A percentile compares a stretch with the other conserved stretches of the same genome.
These are phyloP conservation scores for Pleurotus salmoneostramineus DNA, from an alignment of 768 basidiomycete genomes.

Conservation along the genomic window DNA sequence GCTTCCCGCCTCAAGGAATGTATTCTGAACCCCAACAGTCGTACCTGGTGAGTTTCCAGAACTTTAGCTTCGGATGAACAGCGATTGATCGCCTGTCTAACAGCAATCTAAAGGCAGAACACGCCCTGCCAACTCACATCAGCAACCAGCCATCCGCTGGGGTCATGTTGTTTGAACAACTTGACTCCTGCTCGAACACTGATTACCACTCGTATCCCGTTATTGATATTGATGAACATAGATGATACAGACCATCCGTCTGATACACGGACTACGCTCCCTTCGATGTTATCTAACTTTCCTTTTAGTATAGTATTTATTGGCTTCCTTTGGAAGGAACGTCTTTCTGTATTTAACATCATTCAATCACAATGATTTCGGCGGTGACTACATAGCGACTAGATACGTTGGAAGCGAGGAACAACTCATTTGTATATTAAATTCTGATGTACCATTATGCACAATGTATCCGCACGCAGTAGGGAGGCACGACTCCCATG, in stretches of 20 bases:
- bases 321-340: neutral
- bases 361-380: neutral
- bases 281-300: neutral
- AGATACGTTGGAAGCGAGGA: neutral
- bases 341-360: neutral
- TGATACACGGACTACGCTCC: neutral
- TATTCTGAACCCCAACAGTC: neutral
- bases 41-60: conserved; percentile 6
- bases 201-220: conserved; percentile 1
- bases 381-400: neutral
- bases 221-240: too few species aligned
- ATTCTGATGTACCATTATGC: neutral
- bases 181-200: neutral
- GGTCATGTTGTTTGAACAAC: conserved; percentile 35
- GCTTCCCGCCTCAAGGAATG: neutral
- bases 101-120: conserved; percentile 9
- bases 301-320: neutral
- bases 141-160: conserved; percentile 31
- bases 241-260: neutral
- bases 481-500: neutral
- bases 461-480: neutral
- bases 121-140: neutral
- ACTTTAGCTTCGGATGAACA: neutral
- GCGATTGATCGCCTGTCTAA: neutral
- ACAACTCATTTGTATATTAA: neutral